A percentile compares a stretch with the other conserved stretches of the same genome.
These are phyloP conservation scores for Miscanthus lutarioriparius DNA, from an alignment of 176 grass and related monocot genomes.

Conservation along the genomic window DNA sequence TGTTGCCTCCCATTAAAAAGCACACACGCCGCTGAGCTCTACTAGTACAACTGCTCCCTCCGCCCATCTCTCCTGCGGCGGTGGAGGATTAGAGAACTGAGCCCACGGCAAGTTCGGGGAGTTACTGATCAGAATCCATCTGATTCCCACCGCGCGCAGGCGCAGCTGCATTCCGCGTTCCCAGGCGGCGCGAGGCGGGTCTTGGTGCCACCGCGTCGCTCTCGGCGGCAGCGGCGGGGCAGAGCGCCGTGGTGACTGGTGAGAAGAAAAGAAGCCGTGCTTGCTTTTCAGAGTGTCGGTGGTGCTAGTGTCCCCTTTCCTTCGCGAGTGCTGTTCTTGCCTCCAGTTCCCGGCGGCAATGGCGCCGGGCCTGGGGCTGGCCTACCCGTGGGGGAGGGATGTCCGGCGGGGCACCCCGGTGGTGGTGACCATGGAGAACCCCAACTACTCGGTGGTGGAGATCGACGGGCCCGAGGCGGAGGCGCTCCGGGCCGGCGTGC, in stretches of 20 bases:
- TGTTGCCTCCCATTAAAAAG: constrained; percentile 42
- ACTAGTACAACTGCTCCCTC: constrained; percentile 12
- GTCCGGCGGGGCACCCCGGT: constrained; percentile 51
- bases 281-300: neutral
- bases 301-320: neutral
- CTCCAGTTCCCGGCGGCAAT: constrained; percentile 22
- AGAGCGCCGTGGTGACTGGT: neutral
- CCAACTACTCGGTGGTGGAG: constrained; percentile 75
- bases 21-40: constrained; percentile 43
- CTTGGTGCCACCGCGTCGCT: neutral
- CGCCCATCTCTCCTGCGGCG: neutral
- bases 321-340: neutral
- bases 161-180: constrained; percentile 32
- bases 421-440: constrained; percentile 82
- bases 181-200: neutral
- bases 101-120: constrained; percentile 8
- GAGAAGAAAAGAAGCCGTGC: neutral
- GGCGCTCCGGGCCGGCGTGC: constrained; percentile 30
- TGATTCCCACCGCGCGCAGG: neutral
- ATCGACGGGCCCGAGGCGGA: constrained; percentile 52
- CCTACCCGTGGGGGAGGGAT: constrained; percentile 57
- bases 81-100: constrained; percentile 28
- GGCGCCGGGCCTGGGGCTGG: constrained; percentile 49
- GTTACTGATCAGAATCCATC: neutral
- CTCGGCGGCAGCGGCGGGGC: constrained; percentile 2